These are phyloP conservation scores for Aspergillus nanangensis DNA, from an alignment of 495 filamentous ascomycete species.

Conservation along the genomic window DNA sequence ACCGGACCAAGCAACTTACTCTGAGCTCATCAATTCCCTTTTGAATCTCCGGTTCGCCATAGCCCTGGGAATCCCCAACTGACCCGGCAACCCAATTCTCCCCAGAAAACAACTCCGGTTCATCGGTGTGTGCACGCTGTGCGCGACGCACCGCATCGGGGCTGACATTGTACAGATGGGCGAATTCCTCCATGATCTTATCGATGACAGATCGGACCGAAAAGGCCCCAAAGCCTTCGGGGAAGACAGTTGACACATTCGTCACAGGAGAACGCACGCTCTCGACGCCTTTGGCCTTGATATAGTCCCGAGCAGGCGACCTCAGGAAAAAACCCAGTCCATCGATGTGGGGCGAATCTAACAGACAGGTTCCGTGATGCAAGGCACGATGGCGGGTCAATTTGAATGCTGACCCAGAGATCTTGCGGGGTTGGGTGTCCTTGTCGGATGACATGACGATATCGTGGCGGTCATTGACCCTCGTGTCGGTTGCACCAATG, in stretches of 20 bases:
- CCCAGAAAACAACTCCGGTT: slow-evolving; percentile 35
- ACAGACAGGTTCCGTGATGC: slow-evolving; percentile 88
- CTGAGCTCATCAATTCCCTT: slow-evolving; percentile 60
- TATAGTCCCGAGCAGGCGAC: slow-evolving; percentile 67
- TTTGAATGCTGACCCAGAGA: slow-evolving; percentile 93
- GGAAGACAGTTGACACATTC: slow-evolving; percentile 60
- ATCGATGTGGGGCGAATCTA: slow-evolving; percentile 65
- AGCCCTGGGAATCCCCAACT: slow-evolving; percentile 44
- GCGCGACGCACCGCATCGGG: slow-evolving; percentile 29
- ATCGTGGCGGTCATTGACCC: slow-evolving; percentile 89
- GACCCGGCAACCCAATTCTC: slow-evolving; percentile 38
- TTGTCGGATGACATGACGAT: slow-evolving; percentile 61
- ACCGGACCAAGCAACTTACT: slow-evolving; percentile 23
- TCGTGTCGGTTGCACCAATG: slow-evolving; percentile 39
- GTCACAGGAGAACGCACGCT: slow-evolving; percentile 81
- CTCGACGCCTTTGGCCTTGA: slow-evolving; percentile 83
- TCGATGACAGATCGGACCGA: slow-evolving; percentile 32
- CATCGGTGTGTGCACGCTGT: slow-evolving; percentile 28
- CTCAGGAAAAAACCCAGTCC: slow-evolving; percentile 60
- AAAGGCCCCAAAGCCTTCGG: slow-evolving; percentile 27
- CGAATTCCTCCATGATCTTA: slow-evolving; percentile 33
- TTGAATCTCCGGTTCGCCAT: slow-evolving; percentile 43
- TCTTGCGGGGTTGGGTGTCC: slow-evolving; percentile 57
- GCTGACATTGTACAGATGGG: slow-evolving; percentile 23
- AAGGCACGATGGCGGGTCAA: slow-evolving; percentile 71